Base-by-base conservation (phyloP, 1,284 basidiomycete genomes). In the Schizopora paradoxa region DNA sequence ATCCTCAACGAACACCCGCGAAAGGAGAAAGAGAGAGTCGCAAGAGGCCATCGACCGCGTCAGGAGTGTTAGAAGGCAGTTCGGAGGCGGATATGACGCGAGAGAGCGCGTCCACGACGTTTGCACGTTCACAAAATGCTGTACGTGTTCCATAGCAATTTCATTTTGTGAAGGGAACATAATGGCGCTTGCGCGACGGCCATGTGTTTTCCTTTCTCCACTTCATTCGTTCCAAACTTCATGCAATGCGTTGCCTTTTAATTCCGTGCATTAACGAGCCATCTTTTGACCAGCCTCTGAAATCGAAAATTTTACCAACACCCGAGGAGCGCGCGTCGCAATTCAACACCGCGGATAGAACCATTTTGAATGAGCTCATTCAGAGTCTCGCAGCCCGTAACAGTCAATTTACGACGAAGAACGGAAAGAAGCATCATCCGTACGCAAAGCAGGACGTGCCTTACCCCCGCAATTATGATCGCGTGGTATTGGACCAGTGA, bases 401-500 rank as follows among this genome's bases (percentile, higher is more conserved):
- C n/a, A n/a, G n/a, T n/a, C 42, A 48, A 32, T 53, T 53, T 21
- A 42, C 26, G 5, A 22, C 47, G 23, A 48, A 49, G 34, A 49
- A 59, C 49, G 63, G 73, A 16, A 73, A 74, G 58, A 74, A 69
- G 54, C 74, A 83, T 48, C 81, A 85, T 58, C 66, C 73, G 8
- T 76, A 68, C 53, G 49, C 63, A 4, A 58, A 60, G 31, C 57
- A 67, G 18, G 70, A 74, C 35, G 81, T 77, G 2, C 82, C 82
- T 8, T 86, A 83, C 59, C 82, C 82, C 10, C 67, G 78, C 52
- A 76, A 70, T 54, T 84, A 81, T 56, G 79, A 77, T 48, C 62
- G 72, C 21, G 66, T 72, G 26, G 73, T 78, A 22, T 57, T 83
- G 14, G 82, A 85, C 63, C 59, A 80, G 82, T 84, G 58, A 66